A percentile compares a stretch with the other conserved stretches of the same genome.
Conservation (phyloP, 805 yeast genomes). For the Schizosaccharomyces octosporus region DNA sequence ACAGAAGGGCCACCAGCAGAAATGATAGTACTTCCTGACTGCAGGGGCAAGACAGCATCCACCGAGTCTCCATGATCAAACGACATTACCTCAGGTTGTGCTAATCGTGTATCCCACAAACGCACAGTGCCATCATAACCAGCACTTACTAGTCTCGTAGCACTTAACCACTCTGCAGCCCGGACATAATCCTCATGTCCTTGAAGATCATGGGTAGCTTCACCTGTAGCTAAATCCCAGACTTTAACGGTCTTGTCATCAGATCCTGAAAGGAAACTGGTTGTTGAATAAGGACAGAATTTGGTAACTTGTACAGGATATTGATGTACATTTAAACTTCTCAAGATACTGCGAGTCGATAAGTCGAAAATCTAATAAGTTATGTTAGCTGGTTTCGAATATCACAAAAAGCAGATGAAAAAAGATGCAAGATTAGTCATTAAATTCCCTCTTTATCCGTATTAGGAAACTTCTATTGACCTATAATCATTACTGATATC, state of each 20-base stretch:
- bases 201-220: conserved; percentile 45
- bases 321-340: conserved; percentile 56
- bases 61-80: conserved; percentile 51
- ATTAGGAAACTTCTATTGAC: too few relatives aligned
- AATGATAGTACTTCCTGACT: conserved; percentile 45
- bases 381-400: neutral
- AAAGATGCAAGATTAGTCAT: too few relatives aligned
- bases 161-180: conserved; percentile 49
- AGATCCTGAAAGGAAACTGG: conserved; percentile 62
- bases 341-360: conserved; percentile 49
- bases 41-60: conserved; percentile 50
- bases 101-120: conserved; percentile 36
- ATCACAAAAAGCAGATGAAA: too few relatives aligned
- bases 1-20: conserved; percentile 66
- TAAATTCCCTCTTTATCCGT: too few relatives aligned
- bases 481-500: too few relatives aligned
- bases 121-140: conserved; percentile 78
- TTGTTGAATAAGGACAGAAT: conserved; percentile 56
- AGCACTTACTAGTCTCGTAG: conserved; percentile 70
- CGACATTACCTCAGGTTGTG: conserved; percentile 22
- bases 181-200: conserved; percentile 77
- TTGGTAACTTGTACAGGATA: conserved; percentile 86
- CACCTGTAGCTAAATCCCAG: conserved; percentile 66
- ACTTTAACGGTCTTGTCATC: conserved; percentile 73
- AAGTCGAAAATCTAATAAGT: conserved; percentile 41